phyloP scores from a whole-genome alignment of 768 basidiomycete genomes.

The Kwoniella bestiolae region DNA sequence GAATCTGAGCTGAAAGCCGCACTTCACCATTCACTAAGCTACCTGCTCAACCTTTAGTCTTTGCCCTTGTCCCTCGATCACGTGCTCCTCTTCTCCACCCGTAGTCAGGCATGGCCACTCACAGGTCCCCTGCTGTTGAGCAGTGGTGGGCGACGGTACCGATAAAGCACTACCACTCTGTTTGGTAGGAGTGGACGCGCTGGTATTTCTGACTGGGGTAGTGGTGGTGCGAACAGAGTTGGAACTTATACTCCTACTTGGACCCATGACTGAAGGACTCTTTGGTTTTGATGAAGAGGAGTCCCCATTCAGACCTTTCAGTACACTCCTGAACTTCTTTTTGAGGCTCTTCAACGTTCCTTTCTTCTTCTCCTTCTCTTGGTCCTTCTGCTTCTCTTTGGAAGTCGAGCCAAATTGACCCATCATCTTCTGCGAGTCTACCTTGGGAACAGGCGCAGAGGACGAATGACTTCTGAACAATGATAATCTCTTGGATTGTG shows the following conservation, averaged over 20 bases:
- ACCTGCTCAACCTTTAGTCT: neutral
- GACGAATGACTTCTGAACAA: slow-evolving; percentile 8
- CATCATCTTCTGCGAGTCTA: neutral
- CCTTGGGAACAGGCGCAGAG: neutral
- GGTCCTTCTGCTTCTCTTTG: neutral
- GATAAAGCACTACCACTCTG: too few species aligned
- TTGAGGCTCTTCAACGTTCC: slow-evolving; percentile 17
- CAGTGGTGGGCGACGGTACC: too few species aligned
- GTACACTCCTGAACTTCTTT: slow-evolving; percentile 18
- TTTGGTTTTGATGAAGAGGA: neutral
- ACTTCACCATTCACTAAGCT: neutral
- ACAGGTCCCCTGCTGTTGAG: neutral
- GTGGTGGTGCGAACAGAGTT: neutral
- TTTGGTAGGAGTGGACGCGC: too few species aligned
- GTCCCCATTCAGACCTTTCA: neutral
- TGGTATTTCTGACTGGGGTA: neutral
- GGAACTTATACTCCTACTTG: neutral
- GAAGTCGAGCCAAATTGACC: neutral
- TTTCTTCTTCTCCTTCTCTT: slow-evolving; percentile 1
- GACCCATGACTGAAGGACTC: neutral
- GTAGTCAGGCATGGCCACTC: slow-evolving; percentile 23
- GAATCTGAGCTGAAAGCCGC: too few species aligned
- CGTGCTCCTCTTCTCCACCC: slow-evolving; percentile 16
- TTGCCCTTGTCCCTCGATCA: neutral
- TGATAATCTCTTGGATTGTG: slow-evolving; percentile 4